Conservation (phyloP, 129 eudicot species). For the Logfia minima region DNA sequence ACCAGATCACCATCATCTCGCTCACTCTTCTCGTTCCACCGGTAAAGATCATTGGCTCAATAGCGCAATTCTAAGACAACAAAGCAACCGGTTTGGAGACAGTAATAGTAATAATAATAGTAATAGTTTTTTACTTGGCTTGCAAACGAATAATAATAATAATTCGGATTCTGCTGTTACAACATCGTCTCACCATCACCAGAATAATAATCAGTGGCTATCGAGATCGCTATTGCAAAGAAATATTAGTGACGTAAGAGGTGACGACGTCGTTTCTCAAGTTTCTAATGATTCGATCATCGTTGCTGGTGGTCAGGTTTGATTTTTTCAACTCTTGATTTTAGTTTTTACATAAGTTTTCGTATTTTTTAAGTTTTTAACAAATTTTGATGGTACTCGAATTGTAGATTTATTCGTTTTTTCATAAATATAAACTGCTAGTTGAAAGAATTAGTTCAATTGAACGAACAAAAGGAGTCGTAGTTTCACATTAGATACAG, state of each 20-base stretch:
- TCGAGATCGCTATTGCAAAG: constrained; percentile 53
- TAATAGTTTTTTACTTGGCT: constrained; percentile 41
- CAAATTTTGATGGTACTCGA: no score
- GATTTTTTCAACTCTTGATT: neutral
- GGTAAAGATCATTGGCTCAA: constrained; percentile 61
- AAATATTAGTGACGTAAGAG: constrained; percentile 41
- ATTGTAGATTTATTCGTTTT: no score
- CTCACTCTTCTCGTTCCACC: constrained; percentile 15
- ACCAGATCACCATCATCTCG: constrained; percentile 40
- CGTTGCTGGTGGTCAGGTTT: constrained; percentile 30
- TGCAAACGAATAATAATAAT: constrained; percentile 34
- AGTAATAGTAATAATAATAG: constrained; percentile 1
- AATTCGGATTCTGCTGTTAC: constrained; percentile 39
- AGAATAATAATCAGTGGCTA: constrained; percentile 51
- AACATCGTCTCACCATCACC: constrained; percentile 31
- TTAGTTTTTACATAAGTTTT: neutral
- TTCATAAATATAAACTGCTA: neutral
- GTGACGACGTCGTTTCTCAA: constrained; percentile 35
- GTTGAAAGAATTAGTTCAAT: no score
- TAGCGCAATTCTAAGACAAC: constrained; percentile 63
- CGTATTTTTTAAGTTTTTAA: neutral
- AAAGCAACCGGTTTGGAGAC: constrained; percentile 19
- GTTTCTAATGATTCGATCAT: constrained; percentile 47
- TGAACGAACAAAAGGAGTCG: neutral
- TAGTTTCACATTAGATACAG: neutral